phyloP scores from a whole-genome alignment of 2,329 filamentous ascomycete species.

The Verticillium nubilum region DNA sequence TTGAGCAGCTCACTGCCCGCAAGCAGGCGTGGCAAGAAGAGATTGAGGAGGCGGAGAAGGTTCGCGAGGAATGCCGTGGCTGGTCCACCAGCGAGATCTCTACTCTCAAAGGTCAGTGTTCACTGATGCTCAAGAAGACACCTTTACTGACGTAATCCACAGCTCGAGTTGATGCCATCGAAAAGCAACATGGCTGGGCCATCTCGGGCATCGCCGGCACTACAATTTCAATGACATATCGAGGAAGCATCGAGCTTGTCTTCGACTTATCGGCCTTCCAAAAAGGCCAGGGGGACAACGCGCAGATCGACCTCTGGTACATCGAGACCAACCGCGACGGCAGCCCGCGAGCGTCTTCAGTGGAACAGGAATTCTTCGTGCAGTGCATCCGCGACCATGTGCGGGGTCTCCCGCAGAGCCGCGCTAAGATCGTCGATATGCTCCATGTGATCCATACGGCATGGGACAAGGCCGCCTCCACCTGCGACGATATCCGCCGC shows the following conservation, averaged over 20 bases:
- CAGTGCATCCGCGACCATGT: slow-evolving; percentile 65
- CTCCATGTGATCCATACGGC: slow-evolving; percentile 53
- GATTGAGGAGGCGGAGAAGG: slow-evolving; percentile 75
- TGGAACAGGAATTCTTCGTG: slow-evolving; percentile 70
- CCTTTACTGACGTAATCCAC: slow-evolving; percentile 28
- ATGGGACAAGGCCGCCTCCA: slow-evolving; percentile 60
- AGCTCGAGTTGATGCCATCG: slow-evolving; percentile 62
- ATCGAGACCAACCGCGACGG: slow-evolving; percentile 53
- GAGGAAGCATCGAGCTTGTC: slow-evolving; percentile 65
- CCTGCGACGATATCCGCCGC: slow-evolving; percentile 55
- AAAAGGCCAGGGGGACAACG: slow-evolving; percentile 27
- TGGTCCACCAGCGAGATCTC: slow-evolving; percentile 82
- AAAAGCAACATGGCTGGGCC: slow-evolving; percentile 65
- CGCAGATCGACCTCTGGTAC: slow-evolving; percentile 64
- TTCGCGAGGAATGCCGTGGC: slow-evolving; percentile 82
- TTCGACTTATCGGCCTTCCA: slow-evolving; percentile 63
- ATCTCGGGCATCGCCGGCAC: slow-evolving; percentile 59
- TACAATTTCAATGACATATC: slow-evolving; percentile 68
- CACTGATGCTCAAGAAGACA: neutral
- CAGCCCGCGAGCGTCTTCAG: slow-evolving; percentile 50
- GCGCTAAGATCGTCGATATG: slow-evolving; percentile 51
- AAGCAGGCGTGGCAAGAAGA: slow-evolving; percentile 67
- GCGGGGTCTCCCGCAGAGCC: slow-evolving; percentile 53
- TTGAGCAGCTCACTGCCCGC: slow-evolving; percentile 57
- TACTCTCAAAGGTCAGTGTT: slow-evolving; percentile 61